phyloP scores from a whole-genome alignment of 1,284 basidiomycete genomes.

The Leccinum cinnamomeum region DNA sequence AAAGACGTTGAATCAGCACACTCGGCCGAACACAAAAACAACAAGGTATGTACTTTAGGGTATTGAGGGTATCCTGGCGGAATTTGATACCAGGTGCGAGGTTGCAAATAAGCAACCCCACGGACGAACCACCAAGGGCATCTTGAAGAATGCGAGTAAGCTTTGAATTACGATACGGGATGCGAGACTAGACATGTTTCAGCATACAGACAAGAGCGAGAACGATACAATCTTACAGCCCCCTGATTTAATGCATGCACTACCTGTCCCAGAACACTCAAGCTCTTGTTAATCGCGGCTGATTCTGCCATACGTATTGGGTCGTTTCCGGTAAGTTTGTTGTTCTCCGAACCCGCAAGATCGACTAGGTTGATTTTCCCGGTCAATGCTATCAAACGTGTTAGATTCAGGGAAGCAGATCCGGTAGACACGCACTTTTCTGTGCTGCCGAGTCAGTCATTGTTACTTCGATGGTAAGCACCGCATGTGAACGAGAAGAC shows the following conservation, averaged over 20 bases:
- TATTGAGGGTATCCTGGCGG: conserved; percentile 80
- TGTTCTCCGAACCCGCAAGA: conserved; percentile 86
- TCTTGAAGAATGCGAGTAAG: conserved; percentile 82
- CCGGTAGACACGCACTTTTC: conserved; percentile 42
- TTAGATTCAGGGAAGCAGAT: neutral
- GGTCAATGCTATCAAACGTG: conserved; percentile 44
- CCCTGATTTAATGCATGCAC: conserved; percentile 79
- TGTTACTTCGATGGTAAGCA: conserved; percentile 67
- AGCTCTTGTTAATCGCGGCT: conserved; percentile 80
- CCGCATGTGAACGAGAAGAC: conserved; percentile 82
- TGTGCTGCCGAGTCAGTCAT: conserved; percentile 49
- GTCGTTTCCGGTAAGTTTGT: conserved; percentile 85
- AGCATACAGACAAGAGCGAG: neutral
- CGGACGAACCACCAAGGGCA: conserved; percentile 74
- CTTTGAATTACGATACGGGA: conserved; percentile 84
- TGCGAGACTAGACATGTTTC: conserved; percentile 55
- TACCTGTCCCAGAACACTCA: conserved; percentile 80
- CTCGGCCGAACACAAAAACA: neutral
- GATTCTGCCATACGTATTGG: conserved; percentile 78
- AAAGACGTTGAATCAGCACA: neutral
- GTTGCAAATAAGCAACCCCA: conserved; percentile 80
- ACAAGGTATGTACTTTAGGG: conserved; percentile 61
- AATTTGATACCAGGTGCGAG: conserved; percentile 78
- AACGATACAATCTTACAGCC: conserved; percentile 46
- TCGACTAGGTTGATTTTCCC: conserved; percentile 86